Base-by-base conservation (phyloP, 352 stramenopile species). In the Phytophthora sansomeana region DNA sequence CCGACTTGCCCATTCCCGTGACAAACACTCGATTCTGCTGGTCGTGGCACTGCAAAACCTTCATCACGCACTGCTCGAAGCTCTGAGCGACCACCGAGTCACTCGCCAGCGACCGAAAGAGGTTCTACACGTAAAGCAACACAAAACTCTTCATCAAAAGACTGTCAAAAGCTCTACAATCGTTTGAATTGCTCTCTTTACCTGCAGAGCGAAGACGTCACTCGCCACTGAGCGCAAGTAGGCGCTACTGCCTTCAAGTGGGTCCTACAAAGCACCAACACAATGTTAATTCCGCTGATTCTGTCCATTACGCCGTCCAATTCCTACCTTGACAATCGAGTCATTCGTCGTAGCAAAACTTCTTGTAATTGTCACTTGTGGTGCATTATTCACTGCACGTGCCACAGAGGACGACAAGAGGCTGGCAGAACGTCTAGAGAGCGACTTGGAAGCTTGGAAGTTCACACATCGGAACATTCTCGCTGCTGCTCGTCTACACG, bases 1-100 rank as follows among this genome's bases (percentile, higher is more conserved):
- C 85, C 3, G 87, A 95, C 64, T 95, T 95, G 64, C 87, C 87
- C 16, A 95, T 90, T 16, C 87, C 87, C 6, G 83, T 93, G 24
- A 89, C 72, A 58, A 83, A 93, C 19, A 95, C 66, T 13, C 75
- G 68, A 14, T 72, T 60, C 36, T 77, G 59, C 21, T 88, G 66
- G 17, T 79, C 60, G 5, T 79, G 72, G 21, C 83, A 91, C n/a
- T 75, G 56, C 50, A 80, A 42, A 5, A 95, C 36, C 3, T 63
- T 58, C 49, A 55, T 49, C 8, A 87, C 52, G 9, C 65, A 74
- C 6, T 49, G 51, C 2, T 75, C 53, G 10, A 92, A 86, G 5
- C 51, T 65, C 8, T 63, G 28, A 6, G 62, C 53, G 1, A 75
- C 48, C 9, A 56, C 30, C 5, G 68, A 38, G 7, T 88, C 72